phyloP scores from a whole-genome alignment of 2,329 filamentous ascomycete genomes.

The Cryphonectria carpinicola region DNA sequence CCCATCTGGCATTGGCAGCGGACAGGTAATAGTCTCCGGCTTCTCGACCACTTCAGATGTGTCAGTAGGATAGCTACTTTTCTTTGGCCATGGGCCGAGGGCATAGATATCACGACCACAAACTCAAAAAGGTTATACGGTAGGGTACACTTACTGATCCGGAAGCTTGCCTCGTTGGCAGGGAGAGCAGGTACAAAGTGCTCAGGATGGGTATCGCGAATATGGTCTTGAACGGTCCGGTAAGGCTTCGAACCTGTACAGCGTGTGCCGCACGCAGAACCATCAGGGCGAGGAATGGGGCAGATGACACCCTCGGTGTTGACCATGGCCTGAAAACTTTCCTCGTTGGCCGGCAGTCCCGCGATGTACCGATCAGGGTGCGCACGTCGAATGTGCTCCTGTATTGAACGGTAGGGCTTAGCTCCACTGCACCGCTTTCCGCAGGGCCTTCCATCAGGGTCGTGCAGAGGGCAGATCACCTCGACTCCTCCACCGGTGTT shows the following conservation, averaged over 20 bases:
- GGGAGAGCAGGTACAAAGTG: constrained; percentile 98
- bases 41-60: constrained; percentile 9
- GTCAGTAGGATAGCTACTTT: background rate
- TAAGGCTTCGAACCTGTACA: constrained; percentile 9
- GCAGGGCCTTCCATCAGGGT: constrained; percentile 19
- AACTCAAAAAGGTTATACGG: background rate
- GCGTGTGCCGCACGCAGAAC: constrained; percentile 5
- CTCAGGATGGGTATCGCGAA: constrained; percentile 93
- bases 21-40: constrained; percentile 14
- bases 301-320: constrained; percentile 51
- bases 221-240: constrained; percentile 71
- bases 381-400: constrained; percentile 96
- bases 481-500: background rate
- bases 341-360: constrained; percentile 95
- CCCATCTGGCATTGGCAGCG: constrained; percentile 19
- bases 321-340: constrained; percentile 97
- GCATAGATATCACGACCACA: background rate
- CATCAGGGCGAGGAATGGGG: constrained; percentile 4
- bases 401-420: constrained; percentile 84
- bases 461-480: constrained; percentile 24
- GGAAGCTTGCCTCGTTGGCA: constrained; percentile 96
- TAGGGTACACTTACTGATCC: constrained; percentile 57
- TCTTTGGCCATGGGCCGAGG: too few relatives aligned
- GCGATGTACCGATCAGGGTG: constrained; percentile 97
- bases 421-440: constrained; percentile 24